Evolutionary conservation across 257 asterid genomes (phyloP).

Genomic region (Henckelia pumila): DNA sequence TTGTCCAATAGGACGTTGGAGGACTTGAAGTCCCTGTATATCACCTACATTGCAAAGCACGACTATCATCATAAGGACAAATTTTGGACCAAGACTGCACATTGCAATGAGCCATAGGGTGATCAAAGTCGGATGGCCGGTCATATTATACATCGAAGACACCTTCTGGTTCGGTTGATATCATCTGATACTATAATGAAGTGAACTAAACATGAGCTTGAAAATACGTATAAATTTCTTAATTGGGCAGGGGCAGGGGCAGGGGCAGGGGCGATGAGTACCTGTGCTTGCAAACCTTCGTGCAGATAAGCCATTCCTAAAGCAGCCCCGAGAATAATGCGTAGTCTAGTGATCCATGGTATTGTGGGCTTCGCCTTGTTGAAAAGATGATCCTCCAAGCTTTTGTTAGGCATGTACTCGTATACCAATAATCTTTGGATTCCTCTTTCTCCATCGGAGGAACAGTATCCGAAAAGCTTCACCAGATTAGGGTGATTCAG

Average conservation of each 20-base stretch:
- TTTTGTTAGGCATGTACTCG: slow-evolving; percentile 80
- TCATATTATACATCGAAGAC: no score
- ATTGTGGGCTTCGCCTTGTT: slow-evolving; percentile 52
- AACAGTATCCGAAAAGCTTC: slow-evolving; percentile 87
- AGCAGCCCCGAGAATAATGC: slow-evolving; percentile 85
- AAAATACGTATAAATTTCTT: no score
- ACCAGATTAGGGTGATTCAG: slow-evolving; percentile 83
- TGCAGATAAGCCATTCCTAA: slow-evolving; percentile 90
- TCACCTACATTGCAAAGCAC: slow-evolving; percentile 47
- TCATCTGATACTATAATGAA: no score
- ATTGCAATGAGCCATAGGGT: neutral
- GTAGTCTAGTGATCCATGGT: slow-evolving; percentile 71
- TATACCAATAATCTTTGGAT: slow-evolving; percentile 79
- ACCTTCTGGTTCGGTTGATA: no score
- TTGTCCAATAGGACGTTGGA: slow-evolving; percentile 81
- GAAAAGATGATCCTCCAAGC: slow-evolving; percentile 92
- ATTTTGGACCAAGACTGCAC: neutral
- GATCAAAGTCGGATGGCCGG: neutral
- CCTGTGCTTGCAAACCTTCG: slow-evolving; percentile 79
- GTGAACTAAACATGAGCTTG: no score
- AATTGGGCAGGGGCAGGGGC: no score
- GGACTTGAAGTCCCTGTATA: slow-evolving; percentile 85
- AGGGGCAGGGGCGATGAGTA: no score
- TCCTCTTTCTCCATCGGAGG: slow-evolving; percentile 86
- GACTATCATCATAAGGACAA: neutral